Evolutionary conservation across 1,139 yeast genomes (phyloP), one percentile per base, ranked within the genome.

Genomic region (Lodderomyces metapsilosis): DNA sequence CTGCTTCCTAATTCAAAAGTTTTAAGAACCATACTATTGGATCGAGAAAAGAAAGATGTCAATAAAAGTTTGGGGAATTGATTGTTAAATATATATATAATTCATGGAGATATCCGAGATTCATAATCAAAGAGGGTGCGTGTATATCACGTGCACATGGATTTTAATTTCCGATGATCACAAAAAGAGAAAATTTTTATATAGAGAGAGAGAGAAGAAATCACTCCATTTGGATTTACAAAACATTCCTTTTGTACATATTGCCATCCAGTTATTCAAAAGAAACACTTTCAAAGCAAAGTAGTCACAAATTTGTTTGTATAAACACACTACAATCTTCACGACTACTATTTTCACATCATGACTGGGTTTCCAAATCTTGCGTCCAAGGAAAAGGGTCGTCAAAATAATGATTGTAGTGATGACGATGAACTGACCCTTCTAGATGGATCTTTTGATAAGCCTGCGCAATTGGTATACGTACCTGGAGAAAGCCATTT

Each of bases 21-120:
- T 45, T 70, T 53, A 11, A 75, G 58, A 3, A 61, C 70, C 79
- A 74, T 74, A 10, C 11, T 34, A 15, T n/a, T n/a, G n/a, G n/a
- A n/a, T n/a, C n/a, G n/a, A 36, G 21, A 22, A 15, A 28, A 15
- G 18, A 28, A 4, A 10, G n/a, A n/a, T 10, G 20, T 11, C 22
- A 20, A 20, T 20, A 20, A 5, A 20, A 20, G 8, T 20, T 20
- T 8, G 8, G n/a, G n/a, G n/a, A n/a, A n/a, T n/a, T n/a, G n/a
- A n/a, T n/a, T n/a, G n/a, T n/a, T n/a, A n/a, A n/a, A n/a, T n/a
- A n/a, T 12, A 6, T 15, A 15, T 18, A 10, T 16, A 6, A 15
- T 32, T 18, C n/a, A 16, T 25, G 43, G 44, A 23, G 30, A 28
- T 37, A 37, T 8, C 43, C 41, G 45, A 42, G 21, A 11, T 3